Evolutionary conservation across 2,329 filamentous ascomycete species (phyloP).

Genomic region (Berkeleyomyces basicola): DNA sequence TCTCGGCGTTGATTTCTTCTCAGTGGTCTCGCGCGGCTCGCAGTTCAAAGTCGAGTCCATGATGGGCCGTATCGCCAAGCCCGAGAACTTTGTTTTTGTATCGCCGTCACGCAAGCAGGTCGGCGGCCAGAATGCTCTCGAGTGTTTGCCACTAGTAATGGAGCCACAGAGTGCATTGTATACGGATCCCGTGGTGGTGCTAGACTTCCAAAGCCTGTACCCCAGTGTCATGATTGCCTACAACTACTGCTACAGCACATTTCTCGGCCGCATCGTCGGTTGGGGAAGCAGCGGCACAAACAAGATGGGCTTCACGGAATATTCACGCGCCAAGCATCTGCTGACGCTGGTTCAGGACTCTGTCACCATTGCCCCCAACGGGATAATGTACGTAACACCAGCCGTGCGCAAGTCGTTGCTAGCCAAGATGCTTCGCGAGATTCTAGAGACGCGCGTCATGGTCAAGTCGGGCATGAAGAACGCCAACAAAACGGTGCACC

Average conservation of each 20-base stretch:
- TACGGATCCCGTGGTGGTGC: slow-evolving; percentile 68
- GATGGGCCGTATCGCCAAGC: slow-evolving; percentile 97
- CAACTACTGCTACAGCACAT: slow-evolving; percentile 98
- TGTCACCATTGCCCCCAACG: slow-evolving; percentile 86
- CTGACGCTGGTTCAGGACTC: slow-evolving; percentile 40
- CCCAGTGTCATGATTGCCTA: slow-evolving; percentile 98
- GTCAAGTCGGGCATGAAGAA: slow-evolving; percentile 75
- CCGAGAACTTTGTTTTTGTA: slow-evolving; percentile 80
- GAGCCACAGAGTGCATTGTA: slow-evolving; percentile 94
- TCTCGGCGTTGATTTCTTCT: slow-evolving; percentile 90
- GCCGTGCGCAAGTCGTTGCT: slow-evolving; percentile 77
- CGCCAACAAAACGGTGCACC: slow-evolving; percentile 30
- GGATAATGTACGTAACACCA: slow-evolving; percentile 84
- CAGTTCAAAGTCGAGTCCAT: slow-evolving; percentile 98
- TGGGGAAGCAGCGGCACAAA: slow-evolving; percentile 68
- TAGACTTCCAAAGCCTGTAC: slow-evolving; percentile 93
- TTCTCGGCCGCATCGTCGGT: slow-evolving; percentile 64
- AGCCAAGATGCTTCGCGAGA: slow-evolving; percentile 92
- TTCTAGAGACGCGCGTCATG: slow-evolving; percentile 92
- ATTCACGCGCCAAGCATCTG: slow-evolving; percentile 50
- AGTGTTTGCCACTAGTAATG: slow-evolving; percentile 92
- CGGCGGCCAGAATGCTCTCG: slow-evolving; percentile 80
- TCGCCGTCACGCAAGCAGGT: slow-evolving; percentile 88
- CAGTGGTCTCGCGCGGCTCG: slow-evolving; percentile 83
- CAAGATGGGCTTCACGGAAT: slow-evolving; percentile 53